A percentile compares a stretch with the other conserved stretches of the same genome.
Evolutionary conservation across 2,329 filamentous ascomycete species (phyloP).

Genomic region (Fusarium incarnatum): DNA sequence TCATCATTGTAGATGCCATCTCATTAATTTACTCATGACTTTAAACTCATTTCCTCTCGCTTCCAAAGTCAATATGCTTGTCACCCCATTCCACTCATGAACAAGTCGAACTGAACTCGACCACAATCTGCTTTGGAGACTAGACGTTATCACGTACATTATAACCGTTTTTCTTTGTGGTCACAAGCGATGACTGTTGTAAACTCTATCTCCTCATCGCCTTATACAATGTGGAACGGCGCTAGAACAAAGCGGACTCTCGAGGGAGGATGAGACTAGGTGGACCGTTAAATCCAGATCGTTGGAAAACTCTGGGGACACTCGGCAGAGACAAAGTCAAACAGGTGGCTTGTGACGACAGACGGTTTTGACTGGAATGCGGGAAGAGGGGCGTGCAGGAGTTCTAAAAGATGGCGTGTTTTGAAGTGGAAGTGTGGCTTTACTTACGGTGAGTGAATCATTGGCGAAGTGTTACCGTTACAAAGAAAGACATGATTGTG

Average conservation of each 20-base stretch:
- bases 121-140: neutral
- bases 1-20: slow-evolving; percentile 27
- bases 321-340: slow-evolving; percentile 27
- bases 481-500: neutral
- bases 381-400: slow-evolving; percentile 24
- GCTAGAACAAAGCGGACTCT: slow-evolving; percentile 26
- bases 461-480: neutral
- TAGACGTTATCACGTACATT: neutral
- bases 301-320: slow-evolving; percentile 22
- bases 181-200: neutral
- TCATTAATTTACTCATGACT: slow-evolving; percentile 4
- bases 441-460: slow-evolving; percentile 11
- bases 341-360: slow-evolving; percentile 6
- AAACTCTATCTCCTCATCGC: slow-evolving; percentile 21
- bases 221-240: slow-evolving; percentile 2
- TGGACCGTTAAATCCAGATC: slow-evolving; percentile 20
- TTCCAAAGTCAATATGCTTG: neutral
- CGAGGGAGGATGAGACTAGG: neutral
- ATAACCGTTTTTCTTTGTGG: neutral
- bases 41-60: neutral
- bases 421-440: slow-evolving; percentile 13
- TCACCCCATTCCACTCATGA: neutral
- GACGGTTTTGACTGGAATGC: slow-evolving; percentile 29
- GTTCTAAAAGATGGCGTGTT: slow-evolving; percentile 22
- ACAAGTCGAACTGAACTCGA: neutral